Percentiles rank a stretch among this genome's conserved stretches.
Conservation (phyloP, 75 land plant genomes). For the Adiantum capillusveneris region DNA sequence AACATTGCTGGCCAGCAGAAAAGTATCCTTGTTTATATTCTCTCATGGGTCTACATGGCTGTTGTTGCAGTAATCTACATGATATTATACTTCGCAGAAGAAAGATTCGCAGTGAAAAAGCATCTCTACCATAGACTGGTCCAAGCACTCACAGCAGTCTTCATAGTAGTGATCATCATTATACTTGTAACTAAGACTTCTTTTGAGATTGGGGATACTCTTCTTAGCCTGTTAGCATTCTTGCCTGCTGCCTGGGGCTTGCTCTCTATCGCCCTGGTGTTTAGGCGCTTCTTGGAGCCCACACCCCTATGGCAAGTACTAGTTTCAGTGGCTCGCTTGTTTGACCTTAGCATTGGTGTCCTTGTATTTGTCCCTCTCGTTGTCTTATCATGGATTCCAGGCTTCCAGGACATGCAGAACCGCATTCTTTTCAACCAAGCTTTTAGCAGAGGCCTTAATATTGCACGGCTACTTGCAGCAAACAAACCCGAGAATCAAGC, state of each 20-base stretch:
- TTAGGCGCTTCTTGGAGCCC: slow-evolving; percentile 45
- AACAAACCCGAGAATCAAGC: slow-evolving; percentile 2
- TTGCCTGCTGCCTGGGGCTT: slow-evolving; percentile 94
- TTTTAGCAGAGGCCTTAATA: slow-evolving; percentile 63
- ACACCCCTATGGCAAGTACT: slow-evolving; percentile 49
- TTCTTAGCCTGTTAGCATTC: slow-evolving; percentile 48
- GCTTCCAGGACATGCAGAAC: slow-evolving; percentile 74
- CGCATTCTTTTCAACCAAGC: slow-evolving; percentile 83
- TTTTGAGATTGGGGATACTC: slow-evolving; percentile 21
- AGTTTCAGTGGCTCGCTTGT: slow-evolving; percentile 50
- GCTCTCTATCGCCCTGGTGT: slow-evolving; percentile 53
- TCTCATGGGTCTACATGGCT: slow-evolving; percentile 25
- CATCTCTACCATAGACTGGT: slow-evolving; percentile 22
- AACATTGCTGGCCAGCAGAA: slow-evolving; percentile 13
- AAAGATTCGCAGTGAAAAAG: slow-evolving; percentile 9
- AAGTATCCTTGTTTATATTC: slow-evolving; percentile 27
- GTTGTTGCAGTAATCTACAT: slow-evolving; percentile 11
- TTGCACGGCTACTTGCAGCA: slow-evolving; percentile 19
- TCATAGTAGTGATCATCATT: slow-evolving; percentile 12
- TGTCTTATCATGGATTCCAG: slow-evolving; percentile 75
- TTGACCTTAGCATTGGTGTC: slow-evolving; percentile 72
- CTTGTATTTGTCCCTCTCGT: slow-evolving; percentile 67
- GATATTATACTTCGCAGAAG: slow-evolving; percentile 8
- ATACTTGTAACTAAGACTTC: slow-evolving; percentile 11
- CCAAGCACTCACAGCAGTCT: slow-evolving; percentile 11